phyloP scores from a whole-genome alignment of 2,329 filamentous ascomycete genomes.

The Xylaria sp. region DNA sequence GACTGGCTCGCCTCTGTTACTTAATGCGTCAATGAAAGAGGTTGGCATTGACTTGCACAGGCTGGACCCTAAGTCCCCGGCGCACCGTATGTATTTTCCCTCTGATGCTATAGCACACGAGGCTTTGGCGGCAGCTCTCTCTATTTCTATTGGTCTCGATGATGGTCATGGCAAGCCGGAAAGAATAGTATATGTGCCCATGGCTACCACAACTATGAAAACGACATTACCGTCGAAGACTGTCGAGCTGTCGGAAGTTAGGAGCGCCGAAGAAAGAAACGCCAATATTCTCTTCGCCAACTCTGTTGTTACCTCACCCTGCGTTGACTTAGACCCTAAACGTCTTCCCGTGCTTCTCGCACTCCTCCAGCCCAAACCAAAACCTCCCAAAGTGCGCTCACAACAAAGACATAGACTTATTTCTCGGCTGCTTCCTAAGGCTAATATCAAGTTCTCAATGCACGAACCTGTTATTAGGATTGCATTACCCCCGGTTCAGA shows the following conservation, averaged over 20 bases:
- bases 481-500: slow-evolving; percentile 80
- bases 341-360: slow-evolving; percentile 88
- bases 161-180: slow-evolving; percentile 88
- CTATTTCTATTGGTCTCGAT: slow-evolving; percentile 90
- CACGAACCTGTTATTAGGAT: slow-evolving; percentile 96
- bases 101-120: slow-evolving; percentile 93
- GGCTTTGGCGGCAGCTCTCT: slow-evolving; percentile 89
- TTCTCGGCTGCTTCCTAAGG: slow-evolving; percentile 91
- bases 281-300: slow-evolving; percentile 97
- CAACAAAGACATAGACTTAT: slow-evolving; percentile 75
- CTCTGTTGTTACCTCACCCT: slow-evolving; percentile 94
- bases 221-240: slow-evolving; percentile 96
- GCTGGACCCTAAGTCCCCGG: slow-evolving; percentile 89
- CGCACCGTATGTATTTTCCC: slow-evolving; percentile 98
- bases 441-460: slow-evolving; percentile 93
- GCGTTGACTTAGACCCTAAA: slow-evolving; percentile 89
- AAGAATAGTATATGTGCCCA: slow-evolving; percentile 90
- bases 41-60: slow-evolving; percentile 92
- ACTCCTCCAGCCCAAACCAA: slow-evolving; percentile 70
- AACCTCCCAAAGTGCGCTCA: slow-evolving; percentile 53
- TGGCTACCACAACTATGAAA: slow-evolving; percentile 95
- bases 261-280: slow-evolving; percentile 83
- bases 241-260: slow-evolving; percentile 78
- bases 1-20: slow-evolving; percentile 74
- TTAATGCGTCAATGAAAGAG: slow-evolving; percentile 96